A percentile compares a stretch with the other conserved stretches of the same genome.
phyloP scores from a whole-genome alignment of 2,329 filamentous ascomycete species.

The Beauveria sp. region DNA sequence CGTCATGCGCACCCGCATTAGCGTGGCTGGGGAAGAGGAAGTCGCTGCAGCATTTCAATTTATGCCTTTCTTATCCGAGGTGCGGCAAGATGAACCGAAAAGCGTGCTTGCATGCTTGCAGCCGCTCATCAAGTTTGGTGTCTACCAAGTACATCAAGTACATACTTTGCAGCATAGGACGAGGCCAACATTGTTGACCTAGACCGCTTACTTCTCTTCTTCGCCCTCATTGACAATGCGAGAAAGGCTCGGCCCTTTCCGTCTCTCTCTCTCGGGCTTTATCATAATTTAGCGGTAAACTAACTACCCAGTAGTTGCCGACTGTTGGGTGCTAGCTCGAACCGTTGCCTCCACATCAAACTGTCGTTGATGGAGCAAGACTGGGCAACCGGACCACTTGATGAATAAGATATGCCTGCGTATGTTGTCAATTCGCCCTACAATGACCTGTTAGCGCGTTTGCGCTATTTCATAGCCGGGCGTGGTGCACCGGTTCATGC shows the following conservation, averaged over 20 bases:
- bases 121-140: too few species aligned
- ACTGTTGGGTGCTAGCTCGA: background rate
- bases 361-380: too few species aligned
- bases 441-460: too few species aligned
- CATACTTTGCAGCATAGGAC: too few species aligned
- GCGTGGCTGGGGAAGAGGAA: background rate
- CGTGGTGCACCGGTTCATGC: background rate
- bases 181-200: too few species aligned
- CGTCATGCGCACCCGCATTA: background rate
- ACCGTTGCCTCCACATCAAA: background rate
- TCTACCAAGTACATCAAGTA: too few species aligned
- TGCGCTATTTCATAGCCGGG: too few species aligned
- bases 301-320: background rate
- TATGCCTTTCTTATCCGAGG: background rate
- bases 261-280: background rate
- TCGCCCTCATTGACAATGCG: background rate
- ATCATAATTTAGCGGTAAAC: background rate
- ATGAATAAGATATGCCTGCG: too few species aligned
- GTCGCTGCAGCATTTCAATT: background rate
- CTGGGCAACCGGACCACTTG: too few species aligned
- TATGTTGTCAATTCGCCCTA: too few species aligned
- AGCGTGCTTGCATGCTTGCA: too few species aligned
- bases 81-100: background rate
- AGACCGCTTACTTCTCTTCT: background rate
- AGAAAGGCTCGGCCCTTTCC: constrained; percentile 6